Evolutionary conservation across 345 rosid genomes (phyloP), one percentile per base, ranked within the genome.

Genomic region (Turritis glabra): DNA sequence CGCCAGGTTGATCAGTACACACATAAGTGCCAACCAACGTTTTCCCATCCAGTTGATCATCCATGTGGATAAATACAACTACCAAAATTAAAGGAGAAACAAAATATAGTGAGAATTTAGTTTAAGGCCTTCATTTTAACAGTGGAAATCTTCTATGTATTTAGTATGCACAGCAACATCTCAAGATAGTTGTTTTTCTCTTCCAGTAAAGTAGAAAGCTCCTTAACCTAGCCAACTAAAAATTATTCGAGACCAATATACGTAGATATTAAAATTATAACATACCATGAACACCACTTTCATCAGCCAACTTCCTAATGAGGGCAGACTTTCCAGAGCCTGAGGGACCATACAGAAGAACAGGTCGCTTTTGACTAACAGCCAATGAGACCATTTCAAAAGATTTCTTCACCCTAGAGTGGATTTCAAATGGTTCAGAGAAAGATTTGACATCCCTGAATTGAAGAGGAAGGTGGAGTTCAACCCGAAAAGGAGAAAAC

Each of bases 1-100:
- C 97, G 62, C 97, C 99, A 68, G 97, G 97, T 87, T 87, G 88
- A 76, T 95, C 97, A 58, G 93, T 81, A 82, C 95, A 95, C 56
- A 90, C 97, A 76, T 89, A 95, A 73, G 86, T 89, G 53, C 99
- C 99, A 74, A 92, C 79, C 85, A 95, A 79, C 15, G 96, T 92
- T 83, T 90, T 92, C 18, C 97, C 97, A 71, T 95, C 99, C 77
- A 95, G 84, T 88, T 95, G 97, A 74, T 95, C 99, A 77, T 95
- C 97, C 99, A 92, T 90, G 82, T 90, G 92, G 80, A 95, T 89
- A 70, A 79, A 87, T 25, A 95, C 77, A 69, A 87, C 96, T 90
- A 74, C 32, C 37, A 35, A 63, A 27, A 18, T 37, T 12, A 37
- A 33, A 35, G 68, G 48, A 53, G 71, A 60, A 32, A 52, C 65